A percentile compares a stretch with the other conserved stretches of the same genome.
These are phyloP conservation scores for Dictyostelium intermedium DNA, from an alignment of 78 protist genomes.

Conservation along the genomic window DNA sequence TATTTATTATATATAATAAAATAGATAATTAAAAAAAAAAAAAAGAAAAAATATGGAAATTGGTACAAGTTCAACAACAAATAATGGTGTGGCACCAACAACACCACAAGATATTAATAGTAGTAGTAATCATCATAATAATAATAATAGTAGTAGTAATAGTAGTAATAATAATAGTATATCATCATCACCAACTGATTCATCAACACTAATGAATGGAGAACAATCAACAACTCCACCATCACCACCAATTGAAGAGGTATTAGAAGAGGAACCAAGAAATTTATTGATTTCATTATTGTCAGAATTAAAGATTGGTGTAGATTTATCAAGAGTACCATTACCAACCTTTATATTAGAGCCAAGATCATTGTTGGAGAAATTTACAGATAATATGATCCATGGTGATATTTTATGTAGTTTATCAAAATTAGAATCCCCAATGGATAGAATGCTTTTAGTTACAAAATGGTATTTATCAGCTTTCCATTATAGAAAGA, in stretches of 20 bases:
- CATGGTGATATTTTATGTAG: conserved; percentile 50
- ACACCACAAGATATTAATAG: neutral
- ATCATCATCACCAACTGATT: neutral
- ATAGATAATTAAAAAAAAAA: neutral
- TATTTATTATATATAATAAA: neutral
- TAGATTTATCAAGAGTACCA: conserved; percentile 90
- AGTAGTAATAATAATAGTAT: neutral
- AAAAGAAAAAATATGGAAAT: neutral
- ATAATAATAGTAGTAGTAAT: neutral
- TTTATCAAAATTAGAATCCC: conserved; percentile 39
- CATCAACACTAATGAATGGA: neutral
- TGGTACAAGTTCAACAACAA: neutral
- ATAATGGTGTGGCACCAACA: neutral
- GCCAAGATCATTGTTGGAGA: conserved; percentile 94
- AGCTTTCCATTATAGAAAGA: conserved; percentile 88
- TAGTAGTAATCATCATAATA: neutral
- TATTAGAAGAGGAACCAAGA: conserved; percentile 62
- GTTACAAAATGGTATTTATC: conserved; percentile 91
- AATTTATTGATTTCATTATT: conserved; percentile 39
- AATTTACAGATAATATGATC: conserved; percentile 76
- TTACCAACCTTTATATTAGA: conserved; percentile 96
- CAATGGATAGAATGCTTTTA: conserved; percentile 83
- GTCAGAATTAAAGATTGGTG: conserved; percentile 87
- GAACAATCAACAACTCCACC: neutral
- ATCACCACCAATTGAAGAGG: conserved; percentile 19